These are phyloP conservation scores for Paulownia fortunei DNA, from an alignment of 257 asterid genomes.

Conservation along the genomic window DNA sequence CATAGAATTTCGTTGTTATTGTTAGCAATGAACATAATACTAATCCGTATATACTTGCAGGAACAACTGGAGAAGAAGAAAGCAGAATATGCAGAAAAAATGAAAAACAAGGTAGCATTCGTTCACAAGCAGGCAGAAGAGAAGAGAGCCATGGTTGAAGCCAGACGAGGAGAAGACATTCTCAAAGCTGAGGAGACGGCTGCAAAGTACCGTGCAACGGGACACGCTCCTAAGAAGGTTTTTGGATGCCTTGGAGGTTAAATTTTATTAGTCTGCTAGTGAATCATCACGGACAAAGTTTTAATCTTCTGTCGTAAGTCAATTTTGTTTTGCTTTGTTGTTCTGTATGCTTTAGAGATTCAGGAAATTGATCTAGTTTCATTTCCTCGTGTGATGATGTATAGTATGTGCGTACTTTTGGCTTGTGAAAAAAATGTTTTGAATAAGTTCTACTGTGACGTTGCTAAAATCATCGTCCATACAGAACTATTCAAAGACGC, in stretches of 20 bases:
- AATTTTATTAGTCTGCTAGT: neutral
- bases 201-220: slow-evolving; percentile 73
- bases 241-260: slow-evolving; percentile 68
- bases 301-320: slow-evolving; percentile 15
- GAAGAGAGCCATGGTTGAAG: slow-evolving; percentile 67
- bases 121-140: slow-evolving; percentile 84
- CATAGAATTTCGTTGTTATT: neutral
- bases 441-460: slow-evolving; percentile 16
- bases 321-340: neutral
- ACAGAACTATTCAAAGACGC: neutral
- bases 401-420: slow-evolving; percentile 17
- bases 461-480: neutral
- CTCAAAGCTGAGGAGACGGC: slow-evolving; percentile 71
- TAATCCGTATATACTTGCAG: slow-evolving; percentile 37
- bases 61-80: slow-evolving; percentile 73
- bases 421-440: slow-evolving; percentile 18
- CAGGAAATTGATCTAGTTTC: neutral
- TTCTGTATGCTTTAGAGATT: slow-evolving; percentile 4
- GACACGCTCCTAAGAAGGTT: slow-evolving; percentile 56
- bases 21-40: neutral
- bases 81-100: slow-evolving; percentile 70
- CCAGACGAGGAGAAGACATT: slow-evolving; percentile 61
- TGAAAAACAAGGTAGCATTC: slow-evolving; percentile 69
- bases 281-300: slow-evolving; percentile 21
- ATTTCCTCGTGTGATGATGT: slow-evolving; percentile 29